These are phyloP conservation scores for Viscum album DNA, from an alignment of 177 flowering plant species.

Conservation along the genomic window DNA sequence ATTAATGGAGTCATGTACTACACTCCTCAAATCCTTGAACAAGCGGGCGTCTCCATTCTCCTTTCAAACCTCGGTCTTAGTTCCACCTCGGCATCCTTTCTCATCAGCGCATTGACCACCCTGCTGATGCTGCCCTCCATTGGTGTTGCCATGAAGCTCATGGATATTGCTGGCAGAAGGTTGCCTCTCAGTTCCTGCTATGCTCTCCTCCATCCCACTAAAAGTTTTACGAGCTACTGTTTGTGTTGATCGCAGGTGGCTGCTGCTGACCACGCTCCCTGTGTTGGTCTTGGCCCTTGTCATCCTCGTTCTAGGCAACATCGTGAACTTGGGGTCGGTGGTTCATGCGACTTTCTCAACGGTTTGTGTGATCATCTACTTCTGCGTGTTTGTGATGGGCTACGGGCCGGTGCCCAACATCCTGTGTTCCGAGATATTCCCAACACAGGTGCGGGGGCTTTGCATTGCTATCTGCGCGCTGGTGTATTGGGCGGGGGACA, in stretches of 20 bases:
- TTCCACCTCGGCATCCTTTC: slow-evolving; percentile 37
- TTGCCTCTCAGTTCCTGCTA: neutral
- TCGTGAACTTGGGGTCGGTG: slow-evolving; percentile 17
- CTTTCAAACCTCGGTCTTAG: slow-evolving; percentile 37
- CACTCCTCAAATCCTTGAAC: slow-evolving; percentile 54
- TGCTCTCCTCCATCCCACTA: neutral
- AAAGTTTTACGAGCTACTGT: neutral
- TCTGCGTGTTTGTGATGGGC: slow-evolving; percentile 34
- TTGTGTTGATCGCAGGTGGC: slow-evolving; percentile 17
- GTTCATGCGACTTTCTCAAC: slow-evolving; percentile 26
- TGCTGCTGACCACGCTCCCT: slow-evolving; percentile 29
- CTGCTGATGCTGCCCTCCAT: slow-evolving; percentile 52
- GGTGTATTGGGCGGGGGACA: slow-evolving; percentile 33
- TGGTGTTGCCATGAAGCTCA: slow-evolving; percentile 53
- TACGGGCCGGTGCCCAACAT: slow-evolving; percentile 36
- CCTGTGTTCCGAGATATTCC: slow-evolving; percentile 40
- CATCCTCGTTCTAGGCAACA: slow-evolving; percentile 20
- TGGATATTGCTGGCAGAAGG: slow-evolving; percentile 45
- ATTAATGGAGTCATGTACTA: slow-evolving; percentile 55
- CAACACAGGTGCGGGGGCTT: slow-evolving; percentile 34
- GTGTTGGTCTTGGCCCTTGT: slow-evolving; percentile 21
- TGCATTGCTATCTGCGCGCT: slow-evolving; percentile 39
- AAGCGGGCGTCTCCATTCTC: slow-evolving; percentile 48
- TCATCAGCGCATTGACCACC: slow-evolving; percentile 42
- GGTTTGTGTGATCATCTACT: slow-evolving; percentile 24